A percentile compares a stretch with the other conserved stretches of the same genome.
Conservation (phyloP, 306 rosid genomes). For the Cucurbita moschata region DNA sequence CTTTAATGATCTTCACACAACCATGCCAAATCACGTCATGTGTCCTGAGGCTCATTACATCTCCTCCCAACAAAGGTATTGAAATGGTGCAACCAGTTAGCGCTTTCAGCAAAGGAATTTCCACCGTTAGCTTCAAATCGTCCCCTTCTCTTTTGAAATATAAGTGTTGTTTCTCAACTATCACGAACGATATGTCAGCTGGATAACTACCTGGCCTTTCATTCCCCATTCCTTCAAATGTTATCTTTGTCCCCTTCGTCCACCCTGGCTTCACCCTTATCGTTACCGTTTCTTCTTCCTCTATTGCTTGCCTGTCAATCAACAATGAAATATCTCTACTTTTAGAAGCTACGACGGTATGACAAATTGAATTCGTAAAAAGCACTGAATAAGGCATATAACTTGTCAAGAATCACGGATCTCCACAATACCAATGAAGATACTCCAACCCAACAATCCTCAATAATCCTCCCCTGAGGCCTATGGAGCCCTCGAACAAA, state of each 20-base stretch:
- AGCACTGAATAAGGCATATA: no score
- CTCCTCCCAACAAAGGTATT: conserved; percentile 59
- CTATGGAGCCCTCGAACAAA: no score
- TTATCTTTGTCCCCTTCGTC: conserved; percentile 71
- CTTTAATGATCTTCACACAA: conserved; percentile 30
- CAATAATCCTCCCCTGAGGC: no score
- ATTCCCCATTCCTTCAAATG: conserved; percentile 64
- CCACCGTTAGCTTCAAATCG: conserved; percentile 44
- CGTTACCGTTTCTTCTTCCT: conserved; percentile 48
- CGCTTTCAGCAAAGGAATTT: conserved; percentile 52
- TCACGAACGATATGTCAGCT: conserved; percentile 38
- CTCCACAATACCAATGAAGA: no score
- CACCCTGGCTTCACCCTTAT: conserved; percentile 81
- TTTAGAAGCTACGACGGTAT: no score
- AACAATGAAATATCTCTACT: neutral
- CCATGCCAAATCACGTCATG: conserved; percentile 49
- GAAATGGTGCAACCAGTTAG: conserved; percentile 47
- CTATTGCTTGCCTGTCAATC: conserved; percentile 25
- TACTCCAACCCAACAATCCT: no score
- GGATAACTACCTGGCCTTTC: conserved; percentile 23
- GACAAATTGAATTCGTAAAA: no score
- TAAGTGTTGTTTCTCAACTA: conserved; percentile 46
- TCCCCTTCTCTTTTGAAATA: conserved; percentile 60
- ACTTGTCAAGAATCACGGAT: no score
- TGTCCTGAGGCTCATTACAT: conserved; percentile 24